Evolutionary conservation across 2,329 filamentous ascomycete genomes (phyloP).

Genomic region (Claviceps fusiformis): DNA sequence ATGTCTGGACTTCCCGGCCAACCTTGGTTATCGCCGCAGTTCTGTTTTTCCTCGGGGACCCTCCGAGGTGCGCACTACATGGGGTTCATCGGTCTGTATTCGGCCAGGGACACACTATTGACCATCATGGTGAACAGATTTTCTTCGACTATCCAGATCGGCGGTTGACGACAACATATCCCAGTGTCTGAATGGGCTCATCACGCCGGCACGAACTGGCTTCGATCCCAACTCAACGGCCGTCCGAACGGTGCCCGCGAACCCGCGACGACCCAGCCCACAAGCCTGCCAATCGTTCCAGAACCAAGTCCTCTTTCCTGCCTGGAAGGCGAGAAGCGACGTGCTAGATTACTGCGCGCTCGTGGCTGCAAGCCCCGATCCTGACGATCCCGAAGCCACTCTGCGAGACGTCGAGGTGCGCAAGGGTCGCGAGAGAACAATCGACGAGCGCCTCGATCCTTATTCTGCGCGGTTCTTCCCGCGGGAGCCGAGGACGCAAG

Average conservation of each 20-base stretch:
- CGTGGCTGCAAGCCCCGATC: slow-evolving; percentile 78
- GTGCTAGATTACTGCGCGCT: slow-evolving; percentile 80
- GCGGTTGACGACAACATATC: slow-evolving; percentile 87
- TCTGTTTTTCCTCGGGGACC: slow-evolving; percentile 60
- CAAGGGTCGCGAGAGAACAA: slow-evolving; percentile 55
- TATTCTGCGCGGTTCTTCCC: slow-evolving; percentile 79
- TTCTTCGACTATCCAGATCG: slow-evolving; percentile 71
- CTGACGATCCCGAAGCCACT: slow-evolving; percentile 67
- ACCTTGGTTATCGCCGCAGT: slow-evolving; percentile 54
- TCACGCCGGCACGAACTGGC: slow-evolving; percentile 55
- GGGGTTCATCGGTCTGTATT: no score
- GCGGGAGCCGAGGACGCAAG: slow-evolving; percentile 66
- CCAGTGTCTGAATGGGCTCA: slow-evolving; percentile 81
- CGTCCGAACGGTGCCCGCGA: slow-evolving; percentile 38
- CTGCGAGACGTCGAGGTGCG: slow-evolving; percentile 57
- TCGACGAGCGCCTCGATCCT: slow-evolving; percentile 83
- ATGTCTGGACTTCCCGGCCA: slow-evolving; percentile 32
- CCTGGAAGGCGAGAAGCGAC: slow-evolving; percentile 73
- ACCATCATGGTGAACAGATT: slow-evolving; percentile 46
- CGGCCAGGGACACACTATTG: no score
- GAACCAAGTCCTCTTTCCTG: slow-evolving; percentile 66
- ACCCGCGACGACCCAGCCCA: slow-evolving; percentile 41
- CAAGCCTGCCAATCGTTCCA: slow-evolving; percentile 60
- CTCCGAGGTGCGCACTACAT: slow-evolving; percentile 45
- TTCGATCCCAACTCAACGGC: slow-evolving; percentile 75